Percentiles rank a stretch among this genome's conserved stretches.
These are phyloP conservation scores for Bromus sterilis DNA, from an alignment of 176 grass and related monocot genomes.

Conservation along the genomic window DNA sequence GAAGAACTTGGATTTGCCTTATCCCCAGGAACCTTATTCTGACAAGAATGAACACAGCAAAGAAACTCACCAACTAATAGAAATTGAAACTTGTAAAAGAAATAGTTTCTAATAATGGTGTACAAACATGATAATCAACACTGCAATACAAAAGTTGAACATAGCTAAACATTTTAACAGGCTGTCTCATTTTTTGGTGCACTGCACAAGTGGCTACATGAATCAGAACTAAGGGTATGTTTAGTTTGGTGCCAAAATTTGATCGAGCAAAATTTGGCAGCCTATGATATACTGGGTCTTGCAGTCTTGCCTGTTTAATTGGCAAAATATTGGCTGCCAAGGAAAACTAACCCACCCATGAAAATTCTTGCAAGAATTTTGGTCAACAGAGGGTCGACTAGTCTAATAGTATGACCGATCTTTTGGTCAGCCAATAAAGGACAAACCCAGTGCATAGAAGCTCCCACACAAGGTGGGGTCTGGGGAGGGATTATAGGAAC, in stretches of 20 bases:
- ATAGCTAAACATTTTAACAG: not conserved
- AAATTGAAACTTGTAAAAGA: not conserved
- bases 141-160: not conserved
- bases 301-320: not conserved
- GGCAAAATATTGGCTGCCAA: not conserved
- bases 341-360: not conserved
- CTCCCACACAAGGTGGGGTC: too few relatives aligned
- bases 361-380: not conserved
- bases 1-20: conserved; percentile 35
- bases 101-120: not conserved
- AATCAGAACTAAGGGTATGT: not conserved
- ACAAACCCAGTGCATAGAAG: too few relatives aligned
- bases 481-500: too few relatives aligned
- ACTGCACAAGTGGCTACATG: not conserved
- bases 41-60: conserved; percentile 26
- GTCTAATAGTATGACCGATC: not conserved
- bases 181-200: not conserved
- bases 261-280: not conserved
- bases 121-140: conserved; percentile 11
- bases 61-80: conserved; percentile 3
- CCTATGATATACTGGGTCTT: not conserved
- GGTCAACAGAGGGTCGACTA: not conserved
- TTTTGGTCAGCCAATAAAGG: not conserved
- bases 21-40: conserved; percentile 39
- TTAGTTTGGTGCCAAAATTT: not conserved